Base-by-base conservation (phyloP, 768 basidiomycete species). In the Russula griseocarnosa region DNA sequence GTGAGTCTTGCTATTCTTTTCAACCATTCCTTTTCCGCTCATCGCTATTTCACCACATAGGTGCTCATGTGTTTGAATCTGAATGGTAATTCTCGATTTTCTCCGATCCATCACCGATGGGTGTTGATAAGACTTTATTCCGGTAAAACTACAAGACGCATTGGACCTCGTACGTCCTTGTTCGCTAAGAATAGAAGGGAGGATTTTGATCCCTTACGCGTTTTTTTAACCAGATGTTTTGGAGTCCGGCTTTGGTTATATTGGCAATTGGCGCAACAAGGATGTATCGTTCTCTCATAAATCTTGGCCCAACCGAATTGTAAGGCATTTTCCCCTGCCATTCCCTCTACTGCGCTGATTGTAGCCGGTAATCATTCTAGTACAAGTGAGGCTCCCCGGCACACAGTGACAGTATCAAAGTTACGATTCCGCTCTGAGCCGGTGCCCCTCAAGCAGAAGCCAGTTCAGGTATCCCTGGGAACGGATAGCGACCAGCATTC, bases 61-160 rank as follows among this genome's bases (percentile, higher is more conserved):
- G 52, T 60, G 8, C 49, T 55, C 26, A 49, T 64, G n/a, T 18
- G 1, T 22, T 54, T 64, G 16, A 40, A 64, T 38, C 3, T 64
- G 8, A 64, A 64, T 59, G 63, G 58, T 59, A 22, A 3, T 9
- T 60, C 26, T 32, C 34, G 3, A 3, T 22, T 13, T 5, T 30
- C 3, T 24, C 30, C 3, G 1, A 3, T 32, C 9, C 28, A n/a
- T 56, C n/a, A 24, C 14, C 13, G 20, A 38, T 8, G 18, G 5
- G 20, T 44, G 8, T 9, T 30, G 55, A 56, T 30, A 6, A 10
- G 22, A 30, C 20, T n/a, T 5, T 9, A 11, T 22, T 32, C 8
- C 8, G 10, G 28, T 14, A 3, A 22, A 24, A 40, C 5, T 11
- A 50, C 24, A 14, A 50, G 49, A 14, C 0, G 24, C 13, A 7